phyloP scores from a whole-genome alignment of 2,329 filamentous ascomycete species.

The Myriosclerotinia duriaeana region DNA sequence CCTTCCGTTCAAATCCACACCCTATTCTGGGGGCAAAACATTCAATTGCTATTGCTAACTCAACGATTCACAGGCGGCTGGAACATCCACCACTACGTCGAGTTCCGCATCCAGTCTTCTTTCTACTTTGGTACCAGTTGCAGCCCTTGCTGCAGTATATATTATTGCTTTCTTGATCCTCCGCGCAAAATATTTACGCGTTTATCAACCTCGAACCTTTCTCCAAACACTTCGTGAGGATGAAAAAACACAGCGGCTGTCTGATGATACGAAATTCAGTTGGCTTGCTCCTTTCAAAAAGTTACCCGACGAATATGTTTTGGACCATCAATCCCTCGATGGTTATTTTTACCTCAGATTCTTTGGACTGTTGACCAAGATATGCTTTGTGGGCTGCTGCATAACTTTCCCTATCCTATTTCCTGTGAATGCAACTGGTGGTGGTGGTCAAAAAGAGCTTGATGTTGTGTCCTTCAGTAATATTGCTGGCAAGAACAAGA shows the following conservation, averaged over 20 bases:
- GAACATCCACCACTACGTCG: slow-evolving; percentile 20
- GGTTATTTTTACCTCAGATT: slow-evolving; percentile 89
- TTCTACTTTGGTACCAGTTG: slow-evolving; percentile 49
- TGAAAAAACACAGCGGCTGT: slow-evolving; percentile 58
- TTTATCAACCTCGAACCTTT: slow-evolving; percentile 56
- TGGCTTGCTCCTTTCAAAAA: slow-evolving; percentile 67
- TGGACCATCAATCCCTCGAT: slow-evolving; percentile 89
- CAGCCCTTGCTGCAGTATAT: slow-evolving; percentile 46
- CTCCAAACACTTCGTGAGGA: slow-evolving; percentile 49
- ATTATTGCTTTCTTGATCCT: slow-evolving; percentile 49
- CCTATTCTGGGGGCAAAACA: too few species aligned
- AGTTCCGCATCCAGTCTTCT: slow-evolving; percentile 44
- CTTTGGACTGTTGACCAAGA: slow-evolving; percentile 71
- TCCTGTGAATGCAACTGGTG: slow-evolving; percentile 83
- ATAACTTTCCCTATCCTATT: slow-evolving; percentile 80
- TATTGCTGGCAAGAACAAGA: slow-evolving; percentile 53
- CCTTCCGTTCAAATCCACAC: not conserved
- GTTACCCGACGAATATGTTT: slow-evolving; percentile 70
- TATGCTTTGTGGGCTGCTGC: slow-evolving; percentile 77
- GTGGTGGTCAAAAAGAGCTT: slow-evolving; percentile 62
- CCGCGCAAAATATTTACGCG: slow-evolving; percentile 47
- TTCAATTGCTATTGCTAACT: too few species aligned
- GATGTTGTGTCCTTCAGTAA: slow-evolving; percentile 82
- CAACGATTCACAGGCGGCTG: slow-evolving; percentile 1
- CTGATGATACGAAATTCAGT: slow-evolving; percentile 57